A percentile compares a stretch with the other conserved stretches of the same genome.
phyloP scores from a whole-genome alignment of 176 grass and related monocot species.

The Oryza coarctata region DNA sequence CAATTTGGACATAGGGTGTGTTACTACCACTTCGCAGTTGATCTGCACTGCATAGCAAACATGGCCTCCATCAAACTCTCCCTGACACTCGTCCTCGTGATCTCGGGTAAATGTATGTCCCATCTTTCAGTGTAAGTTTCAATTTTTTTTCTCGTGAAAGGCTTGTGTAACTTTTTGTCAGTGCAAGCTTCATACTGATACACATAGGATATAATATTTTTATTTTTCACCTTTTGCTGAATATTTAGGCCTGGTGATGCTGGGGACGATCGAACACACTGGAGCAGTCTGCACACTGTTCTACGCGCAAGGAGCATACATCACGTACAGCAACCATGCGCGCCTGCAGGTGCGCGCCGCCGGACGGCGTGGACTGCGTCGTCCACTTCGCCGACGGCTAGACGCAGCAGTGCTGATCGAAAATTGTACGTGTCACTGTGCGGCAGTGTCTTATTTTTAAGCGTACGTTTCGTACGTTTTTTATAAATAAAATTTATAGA shows the following conservation, averaged over 20 bases:
- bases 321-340: slow-evolving; percentile 3
- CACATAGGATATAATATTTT: no score
- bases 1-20: not conserved
- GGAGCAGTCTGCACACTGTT: slow-evolving; percentile 31
- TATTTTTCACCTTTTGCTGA: not conserved
- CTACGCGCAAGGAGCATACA: not conserved
- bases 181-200: not conserved
- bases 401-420: not conserved
- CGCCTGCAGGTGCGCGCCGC: slow-evolving; percentile 22
- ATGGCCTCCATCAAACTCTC: slow-evolving; percentile 4
- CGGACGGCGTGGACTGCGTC: slow-evolving; percentile 18
- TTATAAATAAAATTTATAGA: no score
- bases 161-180: not conserved
- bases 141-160: not conserved
- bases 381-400: slow-evolving; percentile 18
- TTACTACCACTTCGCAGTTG: not conserved
- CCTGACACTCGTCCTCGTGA: not conserved
- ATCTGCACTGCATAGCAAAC: not conserved
- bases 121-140: not conserved
- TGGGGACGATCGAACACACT: not conserved
- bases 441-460: no score
- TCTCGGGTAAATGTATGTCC: not conserved
- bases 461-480: no score
- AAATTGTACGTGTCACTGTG: no score
- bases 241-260: slow-evolving; percentile 1